Percentiles rank a stretch among this genome's conserved stretches.
phyloP scores from a whole-genome alignment of 2,329 filamentous ascomycete species.

The Sporothrix inflata region DNA sequence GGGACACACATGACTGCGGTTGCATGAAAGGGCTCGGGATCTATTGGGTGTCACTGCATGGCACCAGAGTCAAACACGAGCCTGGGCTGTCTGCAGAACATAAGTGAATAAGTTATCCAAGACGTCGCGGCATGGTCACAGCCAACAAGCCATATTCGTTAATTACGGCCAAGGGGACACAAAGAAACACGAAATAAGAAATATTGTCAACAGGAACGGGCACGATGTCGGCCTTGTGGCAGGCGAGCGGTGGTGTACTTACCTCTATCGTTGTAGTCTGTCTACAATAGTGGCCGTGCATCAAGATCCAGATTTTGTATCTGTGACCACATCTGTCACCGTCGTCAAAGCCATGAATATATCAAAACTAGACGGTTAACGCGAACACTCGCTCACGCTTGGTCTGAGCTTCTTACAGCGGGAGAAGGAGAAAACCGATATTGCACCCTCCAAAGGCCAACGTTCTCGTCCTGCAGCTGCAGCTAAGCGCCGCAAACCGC shows the following conservation, averaged over 20 bases:
- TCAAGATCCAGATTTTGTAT: background rate
- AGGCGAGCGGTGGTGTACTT: background rate
- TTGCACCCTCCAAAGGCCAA: background rate
- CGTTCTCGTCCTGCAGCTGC: conserved; percentile 11
- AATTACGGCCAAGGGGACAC: background rate
- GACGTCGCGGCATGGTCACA: background rate
- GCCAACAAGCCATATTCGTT: background rate
- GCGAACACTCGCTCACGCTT: background rate
- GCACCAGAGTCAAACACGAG: conserved; percentile 14
- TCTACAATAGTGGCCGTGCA: no score
- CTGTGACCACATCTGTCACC: background rate
- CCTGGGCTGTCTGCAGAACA: background rate
- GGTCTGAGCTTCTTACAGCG: background rate
- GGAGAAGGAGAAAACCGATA: background rate
- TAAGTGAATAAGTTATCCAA: background rate
- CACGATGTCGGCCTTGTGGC: background rate
- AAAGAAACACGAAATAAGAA: background rate
- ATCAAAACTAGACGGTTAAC: background rate
- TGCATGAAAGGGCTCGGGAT: background rate
- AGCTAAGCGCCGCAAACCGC: conserved; percentile 20
- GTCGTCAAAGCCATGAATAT: background rate
- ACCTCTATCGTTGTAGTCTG: no score
- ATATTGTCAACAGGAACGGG: conserved; percentile 10
- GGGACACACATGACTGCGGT: background rate
- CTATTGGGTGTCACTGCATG: conserved; percentile 20